Evolutionary conservation across 2,329 filamentous ascomycete species (phyloP), one percentile per base, ranked within the genome.

Genomic region (Aspergillus melleus): DNA sequence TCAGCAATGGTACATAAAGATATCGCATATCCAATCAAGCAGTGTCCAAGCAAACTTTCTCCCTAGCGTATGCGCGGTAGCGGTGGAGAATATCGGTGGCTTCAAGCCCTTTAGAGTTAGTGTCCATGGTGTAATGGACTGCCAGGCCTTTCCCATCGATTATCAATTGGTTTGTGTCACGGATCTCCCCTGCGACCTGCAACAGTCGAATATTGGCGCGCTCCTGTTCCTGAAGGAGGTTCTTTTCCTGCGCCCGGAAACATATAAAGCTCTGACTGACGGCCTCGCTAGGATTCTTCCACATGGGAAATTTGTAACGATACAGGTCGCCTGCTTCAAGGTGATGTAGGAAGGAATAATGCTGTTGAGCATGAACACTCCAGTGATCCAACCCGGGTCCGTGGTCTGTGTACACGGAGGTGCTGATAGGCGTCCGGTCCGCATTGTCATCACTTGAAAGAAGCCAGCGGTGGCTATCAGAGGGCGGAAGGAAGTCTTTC

Each of bases 261-360:
- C 80, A 82, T 47, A 82, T 74, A 62, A 87, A 83, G 64, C 85
- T 83, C 30, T 83, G 80, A 52, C 81, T 84, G 66, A 84, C 78
- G 24, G 82, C 76, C 54, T 77, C 74, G 29, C 80, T 81, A 16
- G 81, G 77, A 50, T 83, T 82, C 57, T 82, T 78, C 72, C 73
- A 75, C 19, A 72, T 54, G 10, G 74, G 66, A 60, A 84, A 84
- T 61, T 80, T 81, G 66, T 85, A 85, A 44, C 71, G 74, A 10
- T 73, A 70, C 24, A 84, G 65, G 49, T 77, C 71, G 29, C 77
- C 75, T 46, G 73, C 71, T 67, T 84, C 82, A 4, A 86, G 74
- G 56, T 84, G 82, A 36, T 82, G 76, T 16, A 86, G 71, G 47
- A 80, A 75, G 8, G 72, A 77, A 61, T 78, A 79, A 59, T 80